Evolutionary conservation across 805 yeast genomes (phyloP).

Genomic region (baker's yeast (Saccharomyces cerevisiae)): DNA sequence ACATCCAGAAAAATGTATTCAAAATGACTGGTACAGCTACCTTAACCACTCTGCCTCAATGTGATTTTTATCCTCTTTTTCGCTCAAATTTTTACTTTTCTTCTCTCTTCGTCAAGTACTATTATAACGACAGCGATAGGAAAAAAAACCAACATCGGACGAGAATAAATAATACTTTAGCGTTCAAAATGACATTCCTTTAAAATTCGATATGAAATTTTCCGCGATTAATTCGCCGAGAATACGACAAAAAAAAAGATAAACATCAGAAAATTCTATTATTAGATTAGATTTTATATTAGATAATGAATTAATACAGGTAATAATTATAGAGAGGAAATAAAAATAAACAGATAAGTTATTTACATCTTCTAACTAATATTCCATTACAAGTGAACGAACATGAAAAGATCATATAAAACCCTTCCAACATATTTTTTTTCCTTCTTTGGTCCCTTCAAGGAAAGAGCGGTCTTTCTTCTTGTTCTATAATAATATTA

Average conservation of each 20-base stretch:
- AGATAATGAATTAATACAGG: background rate
- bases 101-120: background rate
- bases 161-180: too few relatives aligned
- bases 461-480: background rate
- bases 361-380: background rate
- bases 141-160: background rate
- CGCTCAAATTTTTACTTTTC: background rate
- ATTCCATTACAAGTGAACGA: background rate
- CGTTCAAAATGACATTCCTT: background rate
- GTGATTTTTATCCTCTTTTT: background rate
- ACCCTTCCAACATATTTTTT: background rate
- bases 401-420: background rate
- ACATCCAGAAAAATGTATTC: background rate
- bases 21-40: background rate
- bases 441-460: background rate
- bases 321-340: background rate
- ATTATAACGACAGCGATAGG: background rate
- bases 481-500: background rate
- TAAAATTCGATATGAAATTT: background rate
- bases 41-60: background rate
- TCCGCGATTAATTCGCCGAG: background rate
- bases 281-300: background rate
- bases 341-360: background rate
- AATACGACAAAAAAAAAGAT: background rate
- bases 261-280: background rate